Percentiles rank a stretch among this genome's conserved stretches.
These are phyloP conservation scores for Saturnispora saitoi DNA, from an alignment of 805 yeast species.

Conservation along the genomic window DNA sequence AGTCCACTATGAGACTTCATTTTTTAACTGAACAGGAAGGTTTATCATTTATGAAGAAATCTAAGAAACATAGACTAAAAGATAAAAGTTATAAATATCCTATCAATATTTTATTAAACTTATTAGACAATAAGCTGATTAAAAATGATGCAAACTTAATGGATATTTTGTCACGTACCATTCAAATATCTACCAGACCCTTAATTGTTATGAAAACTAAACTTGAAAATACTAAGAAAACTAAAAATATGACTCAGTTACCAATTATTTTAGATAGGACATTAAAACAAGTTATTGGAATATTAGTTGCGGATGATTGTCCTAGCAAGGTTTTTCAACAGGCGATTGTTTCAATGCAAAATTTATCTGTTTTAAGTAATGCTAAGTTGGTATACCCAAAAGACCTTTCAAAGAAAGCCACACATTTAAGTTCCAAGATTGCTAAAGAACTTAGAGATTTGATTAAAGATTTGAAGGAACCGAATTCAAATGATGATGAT, in stretches of 20 bases:
- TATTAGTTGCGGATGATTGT: constrained; percentile 75
- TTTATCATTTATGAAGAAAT: constrained; percentile 33
- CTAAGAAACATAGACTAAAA: constrained; percentile 29
- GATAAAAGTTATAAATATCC: constrained; percentile 54
- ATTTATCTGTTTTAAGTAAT: constrained; percentile 51
- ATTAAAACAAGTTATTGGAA: constrained; percentile 53
- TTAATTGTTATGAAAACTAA: constrained; percentile 40
- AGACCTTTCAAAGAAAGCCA: constrained; percentile 60
- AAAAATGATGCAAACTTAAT: constrained; percentile 65
- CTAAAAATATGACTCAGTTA: constrained; percentile 29
- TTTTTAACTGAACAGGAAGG: constrained; percentile 73
- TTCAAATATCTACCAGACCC: constrained; percentile 73
- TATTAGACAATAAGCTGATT: constrained; percentile 57
- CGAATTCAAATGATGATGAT: constrained; percentile 36
- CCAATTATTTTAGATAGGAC: constrained; percentile 60
- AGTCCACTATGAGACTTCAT: constrained; percentile 59
- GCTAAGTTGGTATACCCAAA: constrained; percentile 58
- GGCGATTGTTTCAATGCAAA: constrained; percentile 72
- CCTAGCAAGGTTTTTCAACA: constrained; percentile 79
- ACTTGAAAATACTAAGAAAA: constrained; percentile 26
- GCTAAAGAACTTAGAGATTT: constrained; percentile 47
- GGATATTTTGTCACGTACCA: constrained; percentile 66
- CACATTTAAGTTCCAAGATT: constrained; percentile 45
- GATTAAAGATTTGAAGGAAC: constrained; percentile 34
- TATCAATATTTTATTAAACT: constrained; percentile 53